Evolutionary conservation across 371 early-diverging fungal species (phyloP), one percentile per base, ranked within the genome.

Genomic region (Syncephalastrum sp.): DNA sequence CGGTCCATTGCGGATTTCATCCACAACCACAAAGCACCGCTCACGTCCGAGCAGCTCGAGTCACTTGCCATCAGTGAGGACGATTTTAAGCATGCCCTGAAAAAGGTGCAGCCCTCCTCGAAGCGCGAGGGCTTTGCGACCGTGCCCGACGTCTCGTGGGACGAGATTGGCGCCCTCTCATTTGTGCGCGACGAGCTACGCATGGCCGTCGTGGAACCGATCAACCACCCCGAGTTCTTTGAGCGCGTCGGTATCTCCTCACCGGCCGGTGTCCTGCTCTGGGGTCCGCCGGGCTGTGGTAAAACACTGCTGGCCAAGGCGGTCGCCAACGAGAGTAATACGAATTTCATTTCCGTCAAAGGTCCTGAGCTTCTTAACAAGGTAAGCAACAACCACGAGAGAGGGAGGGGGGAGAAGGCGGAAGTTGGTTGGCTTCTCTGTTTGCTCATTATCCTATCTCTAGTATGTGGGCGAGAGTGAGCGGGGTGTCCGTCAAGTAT

Each of bases 231-330:
- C 5, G 93, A 98, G 54, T 79, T 90, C 51, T 99, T 97, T 76
- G 78, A 84, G 49, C 75, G 82, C 48, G 92, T 99, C 1, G 99
- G 99, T 27, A 98, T 99, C 57, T 87, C 83, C 2, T 82, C 90
- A 3, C 94, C 99, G 3, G 88, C 92, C 33, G 99, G 99, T 54
- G 97, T 99, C 0, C 75, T 99, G 47, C 76, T 99, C 15, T 97
- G 98, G 89, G 99, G 99, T 13, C 99, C 99, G 38, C 99, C 99
- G 4, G 99, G 99, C 61, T 98, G 98, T 77, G 99, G 99, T 50
- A 99, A 99, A 75, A 99, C 99, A 3, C 71, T 99, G 59, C 79
- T 99, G 60, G 99, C 99, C 16, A 98, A 98, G 70, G 99, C 99
- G 0, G 95, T 99, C 24, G 97, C 99, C 1, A 97, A 93, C 69